Evolutionary conservation across 1,139 yeast species (phyloP), one percentile per base, ranked within the genome.

Genomic region (Ogataea hybrid): DNA sequence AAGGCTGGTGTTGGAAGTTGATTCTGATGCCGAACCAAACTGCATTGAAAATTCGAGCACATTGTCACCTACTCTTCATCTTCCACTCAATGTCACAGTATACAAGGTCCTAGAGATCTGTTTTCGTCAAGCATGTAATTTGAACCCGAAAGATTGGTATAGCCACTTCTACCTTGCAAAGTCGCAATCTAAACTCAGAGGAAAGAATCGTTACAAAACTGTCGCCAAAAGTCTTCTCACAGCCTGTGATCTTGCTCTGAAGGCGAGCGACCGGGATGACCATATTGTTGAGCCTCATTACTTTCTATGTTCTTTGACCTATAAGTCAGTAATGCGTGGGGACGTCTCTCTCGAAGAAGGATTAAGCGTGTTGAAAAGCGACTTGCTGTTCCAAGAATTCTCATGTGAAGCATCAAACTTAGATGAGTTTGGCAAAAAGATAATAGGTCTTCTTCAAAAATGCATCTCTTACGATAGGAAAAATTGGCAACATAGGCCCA

Each of bases 401-500:
- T 21, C 40, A 3, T 17, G 31, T 11, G 41, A 42, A 5, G 35
- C 35, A 2, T 6, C 44, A 1, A 33, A 32, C 9, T 16, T 29
- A 6, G 48, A 42, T 4, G 45, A 37, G 2, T 52, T 52, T 36
- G 44, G 40, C 12, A 32, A 43, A 5, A 36, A 25, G 6, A 38
- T 50, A 3, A 58, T 76, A 2, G 59, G 57, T 0, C 56, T 68
- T 5, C 54, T 71, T 44, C 64, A 59, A 35, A 50, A 44, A 27
- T 58, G 89, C 6, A 64, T 75, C 17, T 48, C 68, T 0, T 67
- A 75, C 17, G 97, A 92, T 59, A 89, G 84, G 61, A 85, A 81
- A 59, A 87, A 81, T 43, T 89, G 97, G 97, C 95, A 89, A 41
- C 98, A 92, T 57, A 77, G 85, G 41, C 95, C 97, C 2, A 72